phyloP scores from a whole-genome alignment of 495 filamentous ascomycete genomes.

The Apiosordaria backusii region DNA sequence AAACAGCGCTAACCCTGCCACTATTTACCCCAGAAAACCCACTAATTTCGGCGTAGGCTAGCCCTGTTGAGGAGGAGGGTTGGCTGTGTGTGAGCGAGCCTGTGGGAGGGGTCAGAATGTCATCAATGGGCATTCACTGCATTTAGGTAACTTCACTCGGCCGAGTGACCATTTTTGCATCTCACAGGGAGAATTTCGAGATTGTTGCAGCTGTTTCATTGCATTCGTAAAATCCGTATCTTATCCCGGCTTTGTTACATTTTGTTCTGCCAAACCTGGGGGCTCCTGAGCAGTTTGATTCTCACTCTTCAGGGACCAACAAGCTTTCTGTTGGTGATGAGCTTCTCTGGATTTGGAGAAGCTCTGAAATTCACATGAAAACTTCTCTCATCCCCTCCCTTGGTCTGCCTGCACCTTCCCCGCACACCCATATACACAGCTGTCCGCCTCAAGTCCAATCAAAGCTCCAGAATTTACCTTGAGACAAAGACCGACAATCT shows the following conservation, averaged over 20 bases:
- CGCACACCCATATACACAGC: background rate
- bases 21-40: background rate
- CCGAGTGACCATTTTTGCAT: background rate
- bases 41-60: background rate
- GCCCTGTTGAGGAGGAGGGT: background rate
- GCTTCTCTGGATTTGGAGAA: background rate
- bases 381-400: background rate
- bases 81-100: background rate
- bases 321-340: background rate
- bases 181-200: background rate
- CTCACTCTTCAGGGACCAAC: too few species aligned
- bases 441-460: background rate
- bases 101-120: too few species aligned
- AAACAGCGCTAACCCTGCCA: background rate
- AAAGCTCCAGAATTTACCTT: background rate
- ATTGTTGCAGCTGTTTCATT: background rate
- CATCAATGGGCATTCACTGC: background rate
- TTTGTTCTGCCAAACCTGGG: background rate
- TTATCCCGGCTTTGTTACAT: background rate
- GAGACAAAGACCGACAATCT: background rate
- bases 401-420: background rate
- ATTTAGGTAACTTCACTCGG: background rate
- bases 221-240: background rate
- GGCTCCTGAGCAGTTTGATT: background rate
- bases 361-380: slow-evolving; percentile 2